phyloP scores from a whole-genome alignment of 2,329 filamentous ascomycete genomes.

The Phialophora verrucosa region DNA sequence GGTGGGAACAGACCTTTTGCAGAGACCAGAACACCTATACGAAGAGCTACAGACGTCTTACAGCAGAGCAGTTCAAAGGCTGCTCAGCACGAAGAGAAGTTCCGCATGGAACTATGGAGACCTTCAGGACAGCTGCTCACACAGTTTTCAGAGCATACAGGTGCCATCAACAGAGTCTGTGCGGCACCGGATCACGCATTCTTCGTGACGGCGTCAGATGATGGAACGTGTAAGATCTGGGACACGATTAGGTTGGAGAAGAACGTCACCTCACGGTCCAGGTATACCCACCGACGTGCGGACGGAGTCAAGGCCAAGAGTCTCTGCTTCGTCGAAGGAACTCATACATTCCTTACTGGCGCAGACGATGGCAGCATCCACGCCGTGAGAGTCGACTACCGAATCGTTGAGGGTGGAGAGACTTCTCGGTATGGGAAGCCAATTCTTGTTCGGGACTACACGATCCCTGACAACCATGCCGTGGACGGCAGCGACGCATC shows the following conservation, averaged over 20 bases:
- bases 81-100: constrained; percentile 28
- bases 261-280: constrained; percentile 84
- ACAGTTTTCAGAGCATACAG: constrained; percentile 85
- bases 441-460: constrained; percentile 76
- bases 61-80: constrained; percentile 37
- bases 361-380: constrained; percentile 89
- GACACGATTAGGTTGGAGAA: constrained; percentile 87
- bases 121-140: constrained; percentile 84
- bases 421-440: constrained; percentile 78
- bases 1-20: constrained; percentile 79
- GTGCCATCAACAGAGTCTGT: constrained; percentile 78
- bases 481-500: constrained; percentile 70
- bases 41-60: constrained; percentile 58
- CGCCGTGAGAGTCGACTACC: constrained; percentile 80
- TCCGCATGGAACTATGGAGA: constrained; percentile 68
- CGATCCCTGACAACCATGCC: constrained; percentile 61
- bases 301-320: constrained; percentile 75
- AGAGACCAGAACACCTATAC: constrained; percentile 59
- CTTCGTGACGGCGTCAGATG: constrained; percentile 91
- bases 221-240: constrained; percentile 91
- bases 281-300: constrained; percentile 81
- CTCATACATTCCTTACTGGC: constrained; percentile 90
- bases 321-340: constrained; percentile 89
- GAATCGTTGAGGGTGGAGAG: constrained; percentile 61
- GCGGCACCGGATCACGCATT: constrained; percentile 90